Conservation (phyloP, 2,329 filamentous ascomycete species). For the Pseudogymnoascus sp. region DNA sequence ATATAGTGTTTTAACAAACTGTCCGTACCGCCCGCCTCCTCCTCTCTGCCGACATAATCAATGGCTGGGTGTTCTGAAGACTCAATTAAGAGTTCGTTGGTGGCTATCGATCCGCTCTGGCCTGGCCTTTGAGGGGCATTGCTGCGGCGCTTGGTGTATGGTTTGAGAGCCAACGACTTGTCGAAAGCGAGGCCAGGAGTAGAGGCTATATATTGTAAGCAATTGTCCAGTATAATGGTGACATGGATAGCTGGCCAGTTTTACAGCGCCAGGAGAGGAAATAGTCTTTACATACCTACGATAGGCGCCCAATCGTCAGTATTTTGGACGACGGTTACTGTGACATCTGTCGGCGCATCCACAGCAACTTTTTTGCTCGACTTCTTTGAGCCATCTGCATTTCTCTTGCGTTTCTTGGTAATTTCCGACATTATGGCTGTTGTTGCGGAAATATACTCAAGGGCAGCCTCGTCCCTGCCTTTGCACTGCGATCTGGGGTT, state of each 20-base stretch:
- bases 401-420: conserved; percentile 45
- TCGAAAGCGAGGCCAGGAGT: conserved; percentile 29
- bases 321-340: conserved; percentile 40
- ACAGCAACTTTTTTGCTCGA: conserved; percentile 48
- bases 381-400: conserved; percentile 30
- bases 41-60: conserved; percentile 53
- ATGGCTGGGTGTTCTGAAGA: conserved; percentile 49
- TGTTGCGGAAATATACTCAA: conserved; percentile 6
- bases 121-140: conserved; percentile 21
- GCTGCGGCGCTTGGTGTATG: conserved; percentile 27
- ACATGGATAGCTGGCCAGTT: not conserved
- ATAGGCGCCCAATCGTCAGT: conserved; percentile 44
- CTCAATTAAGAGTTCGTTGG: conserved; percentile 48
- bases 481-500: not conserved
- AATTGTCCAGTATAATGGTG: not conserved
- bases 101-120: conserved; percentile 23
- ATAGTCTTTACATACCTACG: conserved; percentile 37
- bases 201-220: conserved; percentile 24
- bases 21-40: conserved; percentile 35
- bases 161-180: conserved; percentile 25
- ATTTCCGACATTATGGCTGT: conserved; percentile 23
- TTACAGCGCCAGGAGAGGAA: not conserved
- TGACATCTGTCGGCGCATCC: conserved; percentile 34
- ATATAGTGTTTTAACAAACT: conserved; percentile 54
- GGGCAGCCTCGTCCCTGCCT: conserved; percentile 4